Evolutionary conservation across 768 basidiomycete genomes (phyloP).

Genomic region (Tephrocybe sp.): DNA sequence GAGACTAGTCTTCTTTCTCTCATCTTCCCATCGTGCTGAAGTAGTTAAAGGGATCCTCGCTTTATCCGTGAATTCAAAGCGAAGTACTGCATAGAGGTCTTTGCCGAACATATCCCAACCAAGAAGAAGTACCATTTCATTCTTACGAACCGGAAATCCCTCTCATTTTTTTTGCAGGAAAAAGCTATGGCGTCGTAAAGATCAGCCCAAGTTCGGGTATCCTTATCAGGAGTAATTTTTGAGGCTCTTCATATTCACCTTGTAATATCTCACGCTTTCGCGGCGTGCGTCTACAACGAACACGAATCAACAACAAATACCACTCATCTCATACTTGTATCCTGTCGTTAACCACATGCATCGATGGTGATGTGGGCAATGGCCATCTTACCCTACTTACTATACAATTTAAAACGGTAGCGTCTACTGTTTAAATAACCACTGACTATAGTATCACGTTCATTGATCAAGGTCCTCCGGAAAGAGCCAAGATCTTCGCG

Average conservation of each 20-base stretch:
- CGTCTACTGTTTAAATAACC: neutral
- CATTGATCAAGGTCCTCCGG: conserved; percentile 46
- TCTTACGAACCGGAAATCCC: neutral
- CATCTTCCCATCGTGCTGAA: neutral
- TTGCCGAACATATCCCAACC: conserved; percentile 75
- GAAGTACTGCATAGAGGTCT: conserved; percentile 81
- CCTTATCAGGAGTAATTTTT: conserved; percentile 72
- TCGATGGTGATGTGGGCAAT: no score
- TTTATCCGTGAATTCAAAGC: conserved; percentile 93
- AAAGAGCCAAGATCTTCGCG: conserved; percentile 51
- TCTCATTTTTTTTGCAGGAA: conserved; percentile 47
- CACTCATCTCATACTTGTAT: no score
- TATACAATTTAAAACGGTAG: no score
- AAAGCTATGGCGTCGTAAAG: conserved; percentile 89
- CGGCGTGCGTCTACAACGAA: neutral
- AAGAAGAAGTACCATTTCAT: conserved; percentile 76
- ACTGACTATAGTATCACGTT: conserved; percentile 1
- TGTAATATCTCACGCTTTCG: neutral
- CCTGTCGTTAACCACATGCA: no score
- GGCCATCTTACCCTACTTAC: no score
- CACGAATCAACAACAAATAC: no score
- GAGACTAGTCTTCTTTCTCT: conserved; percentile 17
- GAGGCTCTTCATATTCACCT: neutral
- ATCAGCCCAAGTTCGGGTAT: conserved; percentile 82
- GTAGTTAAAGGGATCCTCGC: conserved; percentile 75